Evolutionary conservation across 2,329 filamentous ascomycete species (phyloP), one percentile per base, ranked within the genome.

Genomic region (Cladosporium sp.): DNA sequence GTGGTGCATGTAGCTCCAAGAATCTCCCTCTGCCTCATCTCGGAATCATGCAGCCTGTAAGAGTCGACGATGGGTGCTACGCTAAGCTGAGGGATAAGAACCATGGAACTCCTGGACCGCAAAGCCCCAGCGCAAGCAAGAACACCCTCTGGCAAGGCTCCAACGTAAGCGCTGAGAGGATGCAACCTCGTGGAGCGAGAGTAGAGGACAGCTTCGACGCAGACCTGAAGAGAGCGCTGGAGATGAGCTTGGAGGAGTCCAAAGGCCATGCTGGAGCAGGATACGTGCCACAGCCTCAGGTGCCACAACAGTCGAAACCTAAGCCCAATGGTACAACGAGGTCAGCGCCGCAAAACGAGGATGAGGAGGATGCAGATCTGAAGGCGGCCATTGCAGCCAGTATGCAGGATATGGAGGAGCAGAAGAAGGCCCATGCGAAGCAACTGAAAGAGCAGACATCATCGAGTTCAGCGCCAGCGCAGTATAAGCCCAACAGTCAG

Each of bases 171-270:
- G 29, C 58, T 23, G 69, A 71, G 46, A 67, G 87, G 1, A 96
- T 98, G 93, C 92, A 98, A 75, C 95, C 95, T 28, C 89, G 95
- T 62, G 91, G 89, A 73, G 93, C 93, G 18, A 88, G 93, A 62
- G 88, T 96, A 3, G 93, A 97, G 70, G 91, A 96, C 70, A 90
- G 89, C 18, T 98, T 96, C 72, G 95, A 99, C 75, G 93, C 97
- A 69, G 95, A 99, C 75, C 81, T 99, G 67, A 97, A 96, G 78
- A 90, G 89, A 73, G 95, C 95, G 0, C 80, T 99, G 67, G 92
- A 96, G 67, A 97, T 99, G 94, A 99, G 95, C 74, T 80, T 99
- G 71, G 95, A 99, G 73, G 95, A 99, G 71, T 91, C 92, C 46
- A 91, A 93, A 76, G 88, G 85, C 50, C 89, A 91, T 73, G 85